These are phyloP conservation scores for Piloderma croceum DNA, from an alignment of 768 basidiomycete species.

Conservation along the genomic window DNA sequence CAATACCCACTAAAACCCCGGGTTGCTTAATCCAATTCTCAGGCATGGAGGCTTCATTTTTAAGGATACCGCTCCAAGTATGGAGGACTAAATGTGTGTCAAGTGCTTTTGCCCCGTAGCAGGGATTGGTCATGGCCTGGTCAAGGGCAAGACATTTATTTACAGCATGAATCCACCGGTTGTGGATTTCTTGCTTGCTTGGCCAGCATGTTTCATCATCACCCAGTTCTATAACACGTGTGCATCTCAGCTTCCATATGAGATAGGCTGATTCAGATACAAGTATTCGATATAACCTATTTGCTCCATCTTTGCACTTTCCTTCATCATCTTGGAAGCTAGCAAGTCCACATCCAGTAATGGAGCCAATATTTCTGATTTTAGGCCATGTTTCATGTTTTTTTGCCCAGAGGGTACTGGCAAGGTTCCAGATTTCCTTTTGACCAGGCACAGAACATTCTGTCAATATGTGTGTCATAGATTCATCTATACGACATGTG, in stretches of 20 bases:
- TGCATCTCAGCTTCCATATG: conserved; percentile 26
- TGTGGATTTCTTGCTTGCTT: conserved; percentile 4
- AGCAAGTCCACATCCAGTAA: conserved; percentile 14
- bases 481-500: conserved; percentile 13
- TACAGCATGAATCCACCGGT: conserved; percentile 13
- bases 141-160: conserved; percentile 16
- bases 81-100: conserved; percentile 6
- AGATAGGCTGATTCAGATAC: conserved; percentile 25
- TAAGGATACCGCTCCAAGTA: conserved; percentile 19
- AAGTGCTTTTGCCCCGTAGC: conserved; percentile 11
- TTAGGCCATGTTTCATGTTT: conserved; percentile 8
- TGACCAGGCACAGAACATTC: conserved; percentile 21
- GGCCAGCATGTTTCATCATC: neutral
- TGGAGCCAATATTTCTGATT: conserved; percentile 11
- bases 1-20: conserved; percentile 33
- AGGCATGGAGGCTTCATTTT: conserved; percentile 10
- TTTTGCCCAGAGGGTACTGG: conserved; percentile 12
- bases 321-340: neutral
- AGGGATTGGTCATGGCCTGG: conserved; percentile 3
- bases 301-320: conserved; percentile 5
- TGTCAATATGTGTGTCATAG: conserved; percentile 26
- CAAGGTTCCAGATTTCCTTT: conserved; percentile 18
- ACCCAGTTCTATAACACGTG: conserved; percentile 9
- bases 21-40: conserved; percentile 14
- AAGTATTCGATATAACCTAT: conserved; percentile 18